Conservation (phyloP, 2,329 filamentous ascomycete species). For the Neoscytalidium dimidiatum region DNA sequence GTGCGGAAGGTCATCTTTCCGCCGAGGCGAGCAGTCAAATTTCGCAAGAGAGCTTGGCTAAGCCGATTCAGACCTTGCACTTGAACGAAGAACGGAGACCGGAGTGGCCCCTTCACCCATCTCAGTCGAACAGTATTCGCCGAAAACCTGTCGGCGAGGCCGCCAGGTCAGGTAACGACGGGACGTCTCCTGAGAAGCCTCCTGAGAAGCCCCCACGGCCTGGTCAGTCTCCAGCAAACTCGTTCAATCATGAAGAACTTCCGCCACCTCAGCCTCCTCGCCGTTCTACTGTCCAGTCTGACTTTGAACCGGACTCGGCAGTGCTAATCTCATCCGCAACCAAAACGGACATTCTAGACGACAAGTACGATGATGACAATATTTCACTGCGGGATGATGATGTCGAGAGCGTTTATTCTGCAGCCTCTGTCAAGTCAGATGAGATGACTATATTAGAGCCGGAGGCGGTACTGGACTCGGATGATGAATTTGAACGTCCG, state of each 20-base stretch:
- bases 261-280: background rate
- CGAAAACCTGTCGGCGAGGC: constrained; percentile 2
- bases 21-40: background rate
- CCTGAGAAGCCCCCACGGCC: constrained; percentile 9
- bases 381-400: background rate
- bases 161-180: background rate
- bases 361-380: constrained; percentile 1
- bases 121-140: background rate
- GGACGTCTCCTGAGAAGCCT: background rate
- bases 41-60: background rate
- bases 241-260: background rate
- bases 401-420: background rate
- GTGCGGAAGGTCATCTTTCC: background rate
- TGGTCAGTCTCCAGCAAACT: background rate
- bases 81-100: background rate
- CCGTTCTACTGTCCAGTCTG: background rate
- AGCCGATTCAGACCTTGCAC: background rate
- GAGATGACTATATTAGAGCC: constrained; percentile 13
- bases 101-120: background rate
- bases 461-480: constrained; percentile 11
- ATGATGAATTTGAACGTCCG: background rate
- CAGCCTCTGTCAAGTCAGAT: background rate
- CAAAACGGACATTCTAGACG: background rate
- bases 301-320: background rate
- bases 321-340: background rate